A percentile compares a stretch with the other conserved stretches of the same genome.
phyloP scores from a whole-genome alignment of 345 rosid genomes.

The Brassica napus region DNA sequence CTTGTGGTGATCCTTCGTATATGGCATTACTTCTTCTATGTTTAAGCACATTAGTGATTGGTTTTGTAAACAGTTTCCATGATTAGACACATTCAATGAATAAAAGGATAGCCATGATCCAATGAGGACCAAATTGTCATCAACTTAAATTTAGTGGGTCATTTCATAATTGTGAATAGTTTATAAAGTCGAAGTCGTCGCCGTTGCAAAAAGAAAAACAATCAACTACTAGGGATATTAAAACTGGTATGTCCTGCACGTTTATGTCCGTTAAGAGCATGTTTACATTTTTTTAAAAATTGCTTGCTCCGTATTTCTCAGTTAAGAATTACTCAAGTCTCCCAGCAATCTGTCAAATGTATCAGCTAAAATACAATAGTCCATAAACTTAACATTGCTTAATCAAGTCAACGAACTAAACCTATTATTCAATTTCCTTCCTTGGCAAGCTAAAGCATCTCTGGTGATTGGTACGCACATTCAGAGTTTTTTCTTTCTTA shows the following conservation, averaged over 20 bases:
- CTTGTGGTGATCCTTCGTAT: neutral
- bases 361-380: neutral
- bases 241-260: no score
- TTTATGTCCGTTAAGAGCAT: no score
- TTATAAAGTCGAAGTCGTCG: neutral
- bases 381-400: neutral
- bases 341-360: no score
- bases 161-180: neutral
- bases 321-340: no score
- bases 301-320: no score
- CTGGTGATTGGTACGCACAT: neutral
- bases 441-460: neutral
- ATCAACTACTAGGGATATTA: neutral
- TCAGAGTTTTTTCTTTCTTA: neutral
- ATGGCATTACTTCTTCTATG: neutral
- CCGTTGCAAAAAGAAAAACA: neutral
- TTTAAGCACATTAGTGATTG: neutral
- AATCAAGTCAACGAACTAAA: neutral
- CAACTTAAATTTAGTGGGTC: constrained; percentile 7
- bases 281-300: no score
- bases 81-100: neutral
- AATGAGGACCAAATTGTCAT: neutral
- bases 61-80: neutral
- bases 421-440: neutral
- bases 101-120: neutral